Evolutionary conservation across 2,329 filamentous ascomycete species (phyloP), one percentile per base, ranked within the genome.

Genomic region (Rhynchosporium graminicola): DNA sequence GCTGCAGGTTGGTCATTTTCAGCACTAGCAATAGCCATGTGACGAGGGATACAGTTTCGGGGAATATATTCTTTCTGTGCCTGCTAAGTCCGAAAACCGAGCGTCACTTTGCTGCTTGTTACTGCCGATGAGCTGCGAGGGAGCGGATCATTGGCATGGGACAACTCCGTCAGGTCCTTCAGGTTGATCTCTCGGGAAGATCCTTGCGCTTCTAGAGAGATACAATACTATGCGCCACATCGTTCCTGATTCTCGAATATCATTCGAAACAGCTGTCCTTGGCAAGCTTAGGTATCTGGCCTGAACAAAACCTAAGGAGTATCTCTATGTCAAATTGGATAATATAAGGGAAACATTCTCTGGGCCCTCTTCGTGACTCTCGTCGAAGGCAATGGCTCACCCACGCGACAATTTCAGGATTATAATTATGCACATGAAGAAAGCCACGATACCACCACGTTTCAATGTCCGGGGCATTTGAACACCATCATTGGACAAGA

Each of bases 401-500:
- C 20, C 20, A 20, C 20, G 20, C 20, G 20, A 29, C 28, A 33
- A 33, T 29, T 42, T 29, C 51, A 43, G n/a, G 40, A 43, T 13
- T 9, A 12, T 31, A 7, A 55, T 7, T 13, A 29, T 31, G 36
- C 52, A 56, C 52, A 42, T 28, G 36, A 38, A 1, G 10, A n/a
- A n/a, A 43, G 6, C 7, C 40, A 46, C 36, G 52, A 43, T 31
- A 13, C 3, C 3, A 3, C 20, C 20, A 1, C 20, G 20, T 20
- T 20, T 20, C 20, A 20, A 20, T 20, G 20, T 20, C 20, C 20
- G 20, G 20, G 20, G 20, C 20, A 20, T 29, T 28, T 38, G 36
- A 56, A 28, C 52, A 56, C 20, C 29, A 38, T 6, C 40, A 43
- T 52, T 52, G 50, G 50, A 26, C 50, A 52, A 26, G n/a, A 26